Conservation (phyloP, 2,329 filamentous ascomycete species). For the Graphilbum sp. region DNA sequence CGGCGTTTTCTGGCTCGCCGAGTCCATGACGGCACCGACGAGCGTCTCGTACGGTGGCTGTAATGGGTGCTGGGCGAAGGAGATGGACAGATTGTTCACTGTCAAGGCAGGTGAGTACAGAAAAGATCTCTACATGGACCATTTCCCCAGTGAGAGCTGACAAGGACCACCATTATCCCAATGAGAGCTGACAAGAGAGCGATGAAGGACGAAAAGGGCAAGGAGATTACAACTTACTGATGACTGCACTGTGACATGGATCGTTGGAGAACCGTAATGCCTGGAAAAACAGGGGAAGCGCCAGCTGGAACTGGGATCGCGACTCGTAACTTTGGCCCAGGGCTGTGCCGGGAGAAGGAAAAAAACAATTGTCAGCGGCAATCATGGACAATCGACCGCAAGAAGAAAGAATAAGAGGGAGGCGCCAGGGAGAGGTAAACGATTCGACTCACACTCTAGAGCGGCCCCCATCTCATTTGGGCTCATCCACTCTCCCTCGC, state of each 20-base stretch:
- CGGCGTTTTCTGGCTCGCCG: not conserved
- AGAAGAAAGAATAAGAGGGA: no score
- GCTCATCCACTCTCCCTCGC: slow-evolving; percentile 55
- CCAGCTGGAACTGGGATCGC: slow-evolving; percentile 60
- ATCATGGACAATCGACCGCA: not conserved
- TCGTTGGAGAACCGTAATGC: slow-evolving; percentile 52
- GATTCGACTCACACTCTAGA: slow-evolving; percentile 40
- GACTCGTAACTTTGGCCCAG: slow-evolving; percentile 63
- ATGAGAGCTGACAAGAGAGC: slow-evolving; percentile 1
- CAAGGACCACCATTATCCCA: no score
- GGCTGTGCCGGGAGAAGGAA: no score
- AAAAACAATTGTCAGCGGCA: no score
- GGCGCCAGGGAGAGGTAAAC: not conserved
- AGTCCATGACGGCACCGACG: slow-evolving; percentile 9
- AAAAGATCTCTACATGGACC: no score
- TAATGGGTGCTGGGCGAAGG: slow-evolving; percentile 51
- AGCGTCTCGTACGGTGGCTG: slow-evolving; percentile 17
- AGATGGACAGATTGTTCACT: slow-evolving; percentile 70
- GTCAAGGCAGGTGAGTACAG: no score
- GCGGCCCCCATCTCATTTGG: slow-evolving; percentile 57
- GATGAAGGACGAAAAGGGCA: no score
- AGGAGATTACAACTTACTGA: slow-evolving; percentile 47
- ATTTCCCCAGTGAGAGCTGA: no score
- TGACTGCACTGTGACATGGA: slow-evolving; percentile 61
- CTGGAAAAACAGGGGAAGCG: slow-evolving; percentile 74